Evolutionary conservation across 2,329 filamentous ascomycete species (phyloP).

Genomic region (Myotisia sp.): DNA sequence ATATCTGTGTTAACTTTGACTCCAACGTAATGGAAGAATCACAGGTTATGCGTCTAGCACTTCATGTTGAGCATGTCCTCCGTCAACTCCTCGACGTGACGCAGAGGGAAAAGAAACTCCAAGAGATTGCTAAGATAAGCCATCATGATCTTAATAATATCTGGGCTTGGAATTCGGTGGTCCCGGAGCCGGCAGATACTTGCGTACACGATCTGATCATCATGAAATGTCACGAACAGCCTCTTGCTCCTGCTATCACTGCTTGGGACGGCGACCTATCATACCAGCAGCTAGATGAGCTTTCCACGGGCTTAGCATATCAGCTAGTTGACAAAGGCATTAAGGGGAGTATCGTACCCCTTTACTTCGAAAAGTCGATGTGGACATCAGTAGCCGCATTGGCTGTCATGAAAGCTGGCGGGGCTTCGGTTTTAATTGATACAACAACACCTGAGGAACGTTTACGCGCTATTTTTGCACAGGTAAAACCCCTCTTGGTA

Average conservation of each 20-base stretch:
- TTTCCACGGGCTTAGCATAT: conserved; percentile 20
- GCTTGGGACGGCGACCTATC: conserved; percentile 21
- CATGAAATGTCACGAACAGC: conserved; percentile 7
- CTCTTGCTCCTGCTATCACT: conserved; percentile 13
- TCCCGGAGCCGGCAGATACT: conserved; percentile 12
- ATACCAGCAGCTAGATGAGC: conserved; percentile 18
- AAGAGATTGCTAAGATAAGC: not conserved
- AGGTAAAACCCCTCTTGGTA: conserved; percentile 10
- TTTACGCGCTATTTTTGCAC: conserved; percentile 17
- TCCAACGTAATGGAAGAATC: not conserved
- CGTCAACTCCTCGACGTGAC: not conserved
- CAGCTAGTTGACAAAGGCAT: conserved; percentile 21
- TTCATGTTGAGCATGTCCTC: conserved; percentile 4
- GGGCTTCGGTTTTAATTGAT: conserved; percentile 19
- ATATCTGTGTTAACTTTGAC: not conserved
- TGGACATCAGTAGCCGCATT: conserved; percentile 20
- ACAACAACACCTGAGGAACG: conserved; percentile 20
- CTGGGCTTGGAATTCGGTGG: conserved; percentile 15
- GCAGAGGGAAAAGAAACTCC: not conserved
- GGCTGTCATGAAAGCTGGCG: conserved; percentile 20
- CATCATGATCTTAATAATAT: conserved; percentile 6
- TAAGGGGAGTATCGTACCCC: conserved; percentile 14
- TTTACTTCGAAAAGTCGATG: conserved; percentile 21
- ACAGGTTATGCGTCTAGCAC: not conserved
- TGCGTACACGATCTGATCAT: conserved; percentile 13